A percentile compares a stretch with the other conserved stretches of the same genome.
phyloP scores from a whole-genome alignment of 345 rosid species.

The Hibiscus trionum region DNA sequence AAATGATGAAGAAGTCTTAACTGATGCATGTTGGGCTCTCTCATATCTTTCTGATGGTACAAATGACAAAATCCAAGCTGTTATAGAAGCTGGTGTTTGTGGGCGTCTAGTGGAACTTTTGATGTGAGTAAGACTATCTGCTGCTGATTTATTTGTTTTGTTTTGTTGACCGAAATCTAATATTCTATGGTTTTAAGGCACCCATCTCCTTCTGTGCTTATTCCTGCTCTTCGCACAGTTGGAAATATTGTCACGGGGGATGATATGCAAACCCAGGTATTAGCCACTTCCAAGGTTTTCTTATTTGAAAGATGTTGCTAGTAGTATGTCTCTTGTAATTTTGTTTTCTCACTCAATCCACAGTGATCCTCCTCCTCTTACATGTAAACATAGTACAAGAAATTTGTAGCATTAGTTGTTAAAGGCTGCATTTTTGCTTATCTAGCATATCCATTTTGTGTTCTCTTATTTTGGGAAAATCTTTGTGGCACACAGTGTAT shows the following conservation, averaged over 20 bases:
- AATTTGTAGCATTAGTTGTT: too few relatives aligned
- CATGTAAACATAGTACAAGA: not conserved
- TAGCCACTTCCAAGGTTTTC: not conserved
- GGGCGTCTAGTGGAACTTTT: not conserved
- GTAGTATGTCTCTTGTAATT: not conserved
- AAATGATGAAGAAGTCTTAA: not conserved
- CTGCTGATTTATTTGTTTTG: not conserved
- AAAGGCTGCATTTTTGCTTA: not conserved
- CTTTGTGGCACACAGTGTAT: not conserved
- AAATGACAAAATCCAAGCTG: not conserved
- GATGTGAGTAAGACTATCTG: not conserved
- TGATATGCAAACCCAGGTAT: not conserved
- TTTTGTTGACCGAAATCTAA: not conserved
- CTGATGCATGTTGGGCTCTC: not conserved
- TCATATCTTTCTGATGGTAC: not conserved
- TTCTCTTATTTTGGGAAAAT: not conserved
- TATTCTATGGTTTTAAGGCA: not conserved
- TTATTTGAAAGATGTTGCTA: not conserved
- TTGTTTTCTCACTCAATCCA: not conserved
- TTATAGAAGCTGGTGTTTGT: not conserved
- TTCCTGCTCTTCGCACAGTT: not conserved
- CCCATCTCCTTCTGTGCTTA: not conserved
- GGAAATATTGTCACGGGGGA: not conserved
- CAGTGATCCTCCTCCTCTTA: not conserved
- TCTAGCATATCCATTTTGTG: not conserved